These are phyloP conservation scores for Cicer pinnatifidum DNA, from an alignment of 306 rosid species.

Conservation along the genomic window DNA sequence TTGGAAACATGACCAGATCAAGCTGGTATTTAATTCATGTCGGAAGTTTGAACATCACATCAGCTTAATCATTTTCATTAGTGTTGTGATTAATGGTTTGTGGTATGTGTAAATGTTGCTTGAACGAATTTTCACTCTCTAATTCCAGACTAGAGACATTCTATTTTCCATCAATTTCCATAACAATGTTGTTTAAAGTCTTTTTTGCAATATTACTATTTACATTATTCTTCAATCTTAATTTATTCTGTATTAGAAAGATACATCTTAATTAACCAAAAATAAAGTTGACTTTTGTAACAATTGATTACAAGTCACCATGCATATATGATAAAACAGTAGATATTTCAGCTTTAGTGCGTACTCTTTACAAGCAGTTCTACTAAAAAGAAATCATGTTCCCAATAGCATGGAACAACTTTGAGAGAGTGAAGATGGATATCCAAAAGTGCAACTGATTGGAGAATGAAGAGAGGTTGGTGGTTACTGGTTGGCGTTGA, in stretches of 20 bases:
- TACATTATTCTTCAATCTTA: not conserved
- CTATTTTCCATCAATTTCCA: not conserved
- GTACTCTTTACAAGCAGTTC: not conserved
- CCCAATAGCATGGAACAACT: not conserved
- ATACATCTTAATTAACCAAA: conserved; percentile 28
- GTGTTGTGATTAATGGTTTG: conserved; percentile 11
- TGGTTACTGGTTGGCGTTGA: conserved; percentile 48
- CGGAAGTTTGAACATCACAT: conserved; percentile 31
- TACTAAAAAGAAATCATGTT: not conserved
- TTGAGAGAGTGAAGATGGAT: conserved; percentile 5
- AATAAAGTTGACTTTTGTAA: conserved; percentile 1
- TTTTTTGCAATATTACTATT: not conserved
- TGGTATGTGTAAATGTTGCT: not conserved
- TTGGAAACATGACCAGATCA: conserved; percentile 38
- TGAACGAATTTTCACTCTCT: not conserved
- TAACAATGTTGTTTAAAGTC: not conserved
- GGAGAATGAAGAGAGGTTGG: conserved; percentile 36
- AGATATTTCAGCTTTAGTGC: conserved; percentile 25
- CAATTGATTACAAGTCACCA: not conserved
- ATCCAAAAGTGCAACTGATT: conserved; percentile 18
- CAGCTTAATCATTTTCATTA: conserved; percentile 10
- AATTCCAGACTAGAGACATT: not conserved
- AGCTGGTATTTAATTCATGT: conserved; percentile 37
- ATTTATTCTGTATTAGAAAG: conserved; percentile 6
- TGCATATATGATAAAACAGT: not conserved